A percentile compares a stretch with the other conserved stretches of the same genome.
Conservation (phyloP, 768 basidiomycete species). For the Lentinula edodes region DNA sequence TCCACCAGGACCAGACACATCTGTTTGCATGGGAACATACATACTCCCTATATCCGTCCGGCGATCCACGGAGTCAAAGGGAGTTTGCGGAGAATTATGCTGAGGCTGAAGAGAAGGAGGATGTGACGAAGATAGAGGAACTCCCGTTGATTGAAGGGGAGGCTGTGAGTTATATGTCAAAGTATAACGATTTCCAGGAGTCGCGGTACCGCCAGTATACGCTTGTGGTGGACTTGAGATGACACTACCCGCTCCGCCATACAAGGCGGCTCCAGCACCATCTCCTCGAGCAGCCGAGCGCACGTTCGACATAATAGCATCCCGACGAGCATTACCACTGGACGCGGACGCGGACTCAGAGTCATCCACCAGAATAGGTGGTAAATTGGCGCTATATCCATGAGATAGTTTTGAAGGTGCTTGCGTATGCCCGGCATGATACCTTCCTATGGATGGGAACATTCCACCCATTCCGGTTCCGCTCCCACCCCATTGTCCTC, state of each 20-base stretch:
- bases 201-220: slow-evolving; percentile 48
- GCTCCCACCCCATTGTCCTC: slow-evolving; percentile 2
- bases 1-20: slow-evolving; percentile 42
- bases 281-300: slow-evolving; percentile 57
- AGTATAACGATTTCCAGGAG: slow-evolving; percentile 57
- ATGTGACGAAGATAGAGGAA: background rate
- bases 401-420: slow-evolving; percentile 56
- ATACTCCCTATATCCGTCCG: slow-evolving; percentile 62
- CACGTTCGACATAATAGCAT: slow-evolving; percentile 79
- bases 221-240: slow-evolving; percentile 76
- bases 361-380: slow-evolving; percentile 61
- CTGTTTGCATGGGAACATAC: slow-evolving; percentile 81
- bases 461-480: slow-evolving; percentile 40
- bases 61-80: slow-evolving; percentile 59
- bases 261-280: slow-evolving; percentile 32
- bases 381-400: slow-evolving; percentile 43
- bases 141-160: slow-evolving; percentile 21
- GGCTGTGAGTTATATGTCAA: slow-evolving; percentile 33
- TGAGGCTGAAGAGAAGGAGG: slow-evolving; percentile 12
- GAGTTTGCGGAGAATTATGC: slow-evolving; percentile 24
- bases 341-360: slow-evolving; percentile 35
- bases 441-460: slow-evolving; percentile 26
- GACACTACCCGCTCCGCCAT: slow-evolving; percentile 35
- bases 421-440: slow-evolving; percentile 37
- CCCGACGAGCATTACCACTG: slow-evolving; percentile 37